Percentiles rank a stretch among this genome's conserved stretches.
phyloP scores from a whole-genome alignment of 345 rosid species.

The Erucastrum elatum region DNA sequence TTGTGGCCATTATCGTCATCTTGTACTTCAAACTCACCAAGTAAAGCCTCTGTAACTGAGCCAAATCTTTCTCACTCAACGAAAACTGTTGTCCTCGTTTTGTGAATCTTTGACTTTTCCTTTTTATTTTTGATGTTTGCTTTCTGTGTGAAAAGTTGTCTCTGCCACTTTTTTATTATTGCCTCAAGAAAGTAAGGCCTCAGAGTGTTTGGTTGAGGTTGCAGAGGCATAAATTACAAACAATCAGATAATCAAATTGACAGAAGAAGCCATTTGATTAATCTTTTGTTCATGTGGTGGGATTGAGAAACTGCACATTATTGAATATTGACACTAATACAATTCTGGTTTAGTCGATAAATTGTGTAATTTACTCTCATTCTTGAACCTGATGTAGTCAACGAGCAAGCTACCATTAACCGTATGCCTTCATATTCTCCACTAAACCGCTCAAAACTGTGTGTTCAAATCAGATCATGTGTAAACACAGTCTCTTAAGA shows the following conservation, averaged over 20 bases:
- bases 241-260: neutral
- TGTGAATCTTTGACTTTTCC: conserved; percentile 6
- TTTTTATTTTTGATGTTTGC: neutral
- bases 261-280: neutral
- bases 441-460: conserved; percentile 59
- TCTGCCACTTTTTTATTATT: neutral
- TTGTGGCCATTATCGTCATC: conserved; percentile 59
- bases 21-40: conserved; percentile 81
- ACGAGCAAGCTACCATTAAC: conserved; percentile 78
- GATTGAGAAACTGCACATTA: conserved; percentile 22
- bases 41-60: conserved; percentile 28
- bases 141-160: conserved; percentile 31
- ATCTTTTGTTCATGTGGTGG: neutral
- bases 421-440: conserved; percentile 77
- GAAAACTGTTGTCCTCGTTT: neutral
- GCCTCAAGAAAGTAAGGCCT: neutral
- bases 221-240: too few relatives aligned
- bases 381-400: conserved; percentile 71
- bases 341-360: neutral
- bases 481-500: neutral
- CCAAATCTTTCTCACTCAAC: neutral
- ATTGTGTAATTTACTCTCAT: conserved; percentile 32
- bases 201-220: too few relatives aligned
- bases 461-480: neutral
- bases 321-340: conserved; percentile 2